Conservation (phyloP, 1,284 basidiomycete genomes). For the Cutaneotrichosporon dermatis region DNA sequence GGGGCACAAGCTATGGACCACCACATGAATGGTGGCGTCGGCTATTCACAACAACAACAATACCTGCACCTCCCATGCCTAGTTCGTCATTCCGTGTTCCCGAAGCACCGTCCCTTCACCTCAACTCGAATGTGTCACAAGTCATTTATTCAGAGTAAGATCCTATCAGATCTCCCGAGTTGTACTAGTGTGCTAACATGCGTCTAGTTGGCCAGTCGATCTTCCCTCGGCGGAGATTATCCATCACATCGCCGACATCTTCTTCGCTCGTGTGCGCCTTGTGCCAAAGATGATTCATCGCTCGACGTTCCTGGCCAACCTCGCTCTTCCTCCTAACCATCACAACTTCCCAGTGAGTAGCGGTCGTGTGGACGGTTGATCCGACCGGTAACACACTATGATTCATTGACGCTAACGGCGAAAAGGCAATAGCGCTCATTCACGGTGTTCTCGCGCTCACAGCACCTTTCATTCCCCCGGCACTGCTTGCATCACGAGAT, state of each 20-base stretch:
- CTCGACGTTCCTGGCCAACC: conserved; percentile 23
- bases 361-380: too few species aligned
- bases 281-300: conserved; percentile 39
- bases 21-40: neutral
- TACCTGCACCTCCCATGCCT: neutral
- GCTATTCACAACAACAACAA: neutral
- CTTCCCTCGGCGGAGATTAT: conserved; percentile 34
- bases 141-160: conserved; percentile 32
- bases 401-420: too few species aligned
- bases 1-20: too few species aligned
- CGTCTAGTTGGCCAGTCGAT: conserved; percentile 32
- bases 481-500: conserved; percentile 23
- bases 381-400: too few species aligned
- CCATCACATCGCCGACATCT: conserved; percentile 33
- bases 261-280: conserved; percentile 39
- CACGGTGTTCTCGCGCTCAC: conserved; percentile 40
- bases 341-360: conserved; percentile 37
- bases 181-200: too few species aligned
- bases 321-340: conserved; percentile 34
- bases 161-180: too few species aligned
- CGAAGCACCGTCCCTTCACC: too few species aligned
- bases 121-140: neutral
- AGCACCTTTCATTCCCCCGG: conserved; percentile 31
- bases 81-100: too few species aligned
- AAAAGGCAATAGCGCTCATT: conserved; percentile 19